Evolutionary conservation across 768 basidiomycete species (phyloP), one percentile per base, ranked within the genome.

Genomic region (Russula ochroleuca): DNA sequence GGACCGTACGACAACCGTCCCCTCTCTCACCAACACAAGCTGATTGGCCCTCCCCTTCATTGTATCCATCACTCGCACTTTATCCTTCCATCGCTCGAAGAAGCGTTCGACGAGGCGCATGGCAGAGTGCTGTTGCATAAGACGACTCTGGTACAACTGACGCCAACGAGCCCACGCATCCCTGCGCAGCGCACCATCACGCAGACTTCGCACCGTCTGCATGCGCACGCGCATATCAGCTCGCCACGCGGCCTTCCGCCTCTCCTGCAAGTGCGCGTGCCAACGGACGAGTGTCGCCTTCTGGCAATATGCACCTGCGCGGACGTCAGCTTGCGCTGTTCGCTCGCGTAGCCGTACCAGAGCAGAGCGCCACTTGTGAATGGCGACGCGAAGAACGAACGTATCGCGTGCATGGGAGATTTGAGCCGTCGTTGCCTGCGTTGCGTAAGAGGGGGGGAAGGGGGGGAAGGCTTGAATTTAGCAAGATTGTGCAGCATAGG

Each of bases 181-280:
- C 67, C 76, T 81, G 68, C 78, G 72, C 50, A 89, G 70, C 68
- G 80, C 79, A 6, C 69, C 62, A 33, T 88, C 85, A 61, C 79
- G 79, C 63, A 76, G 83, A 63, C 82, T 82, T 66, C 82, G 83
- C 38, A 88, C 75, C 13, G 73, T 71, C 69, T 82, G 84, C 84
- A 90, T 90, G 70, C 82, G 87, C 66, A 75, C 68, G 33, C 88
- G 85, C 87, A 90, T 90, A 56, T 82, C 86, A 53, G 81, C 75
- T 35, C 85, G 81, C 86, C 87, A 89, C 61, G 78, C 77, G 25
- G 76, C 70, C 69, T 86, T 84, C 69, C 80, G 78, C 68, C 78
- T 84, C 69, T 83, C 79, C 66, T 79, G 82, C 5, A 83, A 72
- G 66, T 75, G 82, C 31, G 69, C 67, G 63, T 78, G 80, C 92